Base-by-base conservation (phyloP, 345 rosid genomes). In the Punica granatum region DNA sequence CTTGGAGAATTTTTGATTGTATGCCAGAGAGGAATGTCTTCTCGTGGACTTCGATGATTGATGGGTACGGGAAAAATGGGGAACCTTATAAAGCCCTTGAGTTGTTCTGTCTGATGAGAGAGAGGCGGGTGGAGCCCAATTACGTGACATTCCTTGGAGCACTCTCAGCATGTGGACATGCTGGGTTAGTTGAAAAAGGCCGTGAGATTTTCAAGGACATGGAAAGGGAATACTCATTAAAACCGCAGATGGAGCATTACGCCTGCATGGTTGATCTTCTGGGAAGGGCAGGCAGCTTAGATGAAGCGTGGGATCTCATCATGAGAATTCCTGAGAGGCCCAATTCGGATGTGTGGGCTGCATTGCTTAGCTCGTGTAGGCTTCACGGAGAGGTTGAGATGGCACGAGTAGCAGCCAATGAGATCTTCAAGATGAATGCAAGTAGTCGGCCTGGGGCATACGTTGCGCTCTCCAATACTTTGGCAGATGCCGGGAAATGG, bases 1-100 rank as follows among this genome's bases (percentile, higher is more conserved):
- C 92, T 18, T 69, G 83, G 56, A 82, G 77, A 62, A 67, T 82
- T 60, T 93, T 93, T 62, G 80, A 87, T 31, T 51, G 74, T 72
- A 89, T 90, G 94, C 74, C 74, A 21, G 75, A 80, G 69, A 91
- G 69, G 78, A 93, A 89, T 59, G 94, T 93, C 37, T 88, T 90
- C 78, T 81, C 97, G 0, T 93, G 98, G 98, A 87, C 96, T 62
- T 93, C 97, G 1, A 81, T 93, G 97, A 90, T 93, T 30, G 98
- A 87, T 84, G 98, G 98, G n/a, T 89, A 82, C 63, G 98, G 97
- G 13, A 90, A 87, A 79, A 93, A 87, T 70, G 97, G 97, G 48
- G 74, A 77, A 60, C 83, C 94, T 23, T 67, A 70, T 65, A 79
- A 86, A 86, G 96, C 97, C 30, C 97, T 93, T 0, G 60, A 82